Evolutionary conservation across 768 basidiomycete species (phyloP), one percentile per base, ranked within the genome.

Genomic region (Boletus vermiculosoides): DNA sequence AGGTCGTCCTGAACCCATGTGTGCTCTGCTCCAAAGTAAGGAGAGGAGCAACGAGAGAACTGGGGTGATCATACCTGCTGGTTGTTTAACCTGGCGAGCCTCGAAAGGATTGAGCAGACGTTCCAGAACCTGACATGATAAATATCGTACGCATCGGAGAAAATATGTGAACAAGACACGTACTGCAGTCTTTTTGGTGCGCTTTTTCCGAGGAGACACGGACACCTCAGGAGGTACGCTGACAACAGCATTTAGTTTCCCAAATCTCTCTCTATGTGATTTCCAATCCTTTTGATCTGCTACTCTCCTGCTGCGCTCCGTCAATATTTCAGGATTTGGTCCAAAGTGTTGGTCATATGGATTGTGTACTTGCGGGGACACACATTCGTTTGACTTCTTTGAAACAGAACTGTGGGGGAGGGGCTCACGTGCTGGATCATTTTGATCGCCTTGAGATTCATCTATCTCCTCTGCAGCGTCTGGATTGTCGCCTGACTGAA

Each of bases 281-380:
- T 68, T 78, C 92, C 91, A 94, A 22, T 77, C 68, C 6, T 75
- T 71, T 45, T 77, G 70, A 49, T 89, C 85, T 0, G 81, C 85
- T 5, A 81, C 73, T 12, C 72, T 65, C 53, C 85, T 79, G 16
- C 78, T 79, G 31, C 67, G 64, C 37, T 79, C 81, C 0, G 83
- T 77, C 22, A 90, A 69, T 23, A 75, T 65, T n/a, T 72, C 54
- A 4, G 91, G 81, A 5, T 76, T 74, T 15, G 78, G 64, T 11
- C 90, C 91, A 68, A 92, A 94, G 66, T 94, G 92, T 11, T 69
- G 73, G 63, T 92, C 89, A 65, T 92, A 91, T 49, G 76, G 70
- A 63, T 86, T 79, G 52, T 62, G 58, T 42, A 50, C 62, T 61
- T 62, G 60, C 44, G 25, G 18, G 42, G 30, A 31, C 15, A 30